Base-by-base conservation (phyloP, 129 eudicot genomes). In the Helianthus annuus region DNA sequence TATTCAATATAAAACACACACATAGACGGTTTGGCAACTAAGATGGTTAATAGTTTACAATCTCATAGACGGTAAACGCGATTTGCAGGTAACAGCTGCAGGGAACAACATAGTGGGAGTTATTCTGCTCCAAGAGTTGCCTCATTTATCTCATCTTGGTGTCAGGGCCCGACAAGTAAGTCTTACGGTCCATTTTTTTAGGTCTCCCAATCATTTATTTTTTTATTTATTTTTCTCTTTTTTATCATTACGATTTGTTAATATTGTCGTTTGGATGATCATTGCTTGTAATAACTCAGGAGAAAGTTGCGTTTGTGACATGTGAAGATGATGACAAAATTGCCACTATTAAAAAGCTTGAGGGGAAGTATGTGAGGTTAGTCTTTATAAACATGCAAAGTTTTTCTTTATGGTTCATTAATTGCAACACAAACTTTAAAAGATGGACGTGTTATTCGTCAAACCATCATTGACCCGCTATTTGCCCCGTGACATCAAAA, bases 101-200 rank as follows among this genome's bases (percentile, higher is more conserved):
- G 98, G 98, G 42, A 76, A 83, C 71, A 90, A 90, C 64, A 86
- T 94, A 78, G 86, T 80, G 13, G 98, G 98, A 78, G 92, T 94
- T 57, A 76, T 94, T 68, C 96, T 94, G 55, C 86, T 94, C 74
- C 97, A 94, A 80, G 98, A 94, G 85, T 83, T 94, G 68, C 98
- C 98, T 64, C 98, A 94, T 85, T 83, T 94, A 65, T 94, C 98
- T 64, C 98, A 94, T 90, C 98, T 94, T 70, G 97, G 98, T 72
- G 98, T 94, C 44, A 69, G 98, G 69, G 98, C 98, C 58, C 92
- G 98, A 9, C 98, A 94, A 71, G 98, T 75, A 79, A 90, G 96
- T 82, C 68, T 68, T 19, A 19, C 22, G 22, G 22, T 19, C 22
- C 22, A 19, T 19, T 19, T 19, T 19, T 19, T 19, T 19, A 19